Conservation (phyloP, 1,284 basidiomycete species). For the Microbotryomycetes sp. region DNA sequence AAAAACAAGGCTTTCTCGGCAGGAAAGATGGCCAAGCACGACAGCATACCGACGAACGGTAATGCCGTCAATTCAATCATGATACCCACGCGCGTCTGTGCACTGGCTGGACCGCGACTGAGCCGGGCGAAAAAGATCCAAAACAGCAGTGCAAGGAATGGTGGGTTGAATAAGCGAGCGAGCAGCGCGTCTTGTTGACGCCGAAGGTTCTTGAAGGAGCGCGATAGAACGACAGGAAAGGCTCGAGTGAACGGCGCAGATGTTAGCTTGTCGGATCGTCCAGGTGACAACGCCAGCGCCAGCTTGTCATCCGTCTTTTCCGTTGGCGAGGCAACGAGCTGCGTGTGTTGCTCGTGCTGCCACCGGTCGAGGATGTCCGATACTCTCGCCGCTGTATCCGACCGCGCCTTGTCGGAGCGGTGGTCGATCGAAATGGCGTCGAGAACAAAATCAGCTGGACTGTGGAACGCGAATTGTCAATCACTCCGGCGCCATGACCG, state of each 20-base stretch:
- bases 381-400: slow-evolving; percentile 2
- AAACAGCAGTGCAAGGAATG: slow-evolving; percentile 37
- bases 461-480: not conserved
- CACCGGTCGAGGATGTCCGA: slow-evolving; percentile 6
- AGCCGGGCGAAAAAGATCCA: slow-evolving; percentile 45
- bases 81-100: slow-evolving; percentile 45
- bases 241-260: slow-evolving; percentile 17
- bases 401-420: slow-evolving; percentile 1
- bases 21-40: slow-evolving; percentile 44
- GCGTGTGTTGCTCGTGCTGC: not conserved
- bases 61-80: slow-evolving; percentile 31
- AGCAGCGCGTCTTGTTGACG: slow-evolving; percentile 30
- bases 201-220: slow-evolving; percentile 29
- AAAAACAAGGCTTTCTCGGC: slow-evolving; percentile 44
- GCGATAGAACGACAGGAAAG: slow-evolving; percentile 19
- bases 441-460: slow-evolving; percentile 31
- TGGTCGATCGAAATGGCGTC: slow-evolving; percentile 26
- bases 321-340: not conserved
- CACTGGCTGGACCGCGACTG: slow-evolving; percentile 39
- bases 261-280: not conserved
- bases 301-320: not conserved
- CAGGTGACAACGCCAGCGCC: not conserved
- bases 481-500: not conserved
- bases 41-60: slow-evolving; percentile 37
- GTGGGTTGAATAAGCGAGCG: slow-evolving; percentile 27